A percentile compares a stretch with the other conserved stretches of the same genome.
These are phyloP conservation scores for Tuber indicum DNA, from an alignment of 495 filamentous ascomycete species.

Conservation along the genomic window DNA sequence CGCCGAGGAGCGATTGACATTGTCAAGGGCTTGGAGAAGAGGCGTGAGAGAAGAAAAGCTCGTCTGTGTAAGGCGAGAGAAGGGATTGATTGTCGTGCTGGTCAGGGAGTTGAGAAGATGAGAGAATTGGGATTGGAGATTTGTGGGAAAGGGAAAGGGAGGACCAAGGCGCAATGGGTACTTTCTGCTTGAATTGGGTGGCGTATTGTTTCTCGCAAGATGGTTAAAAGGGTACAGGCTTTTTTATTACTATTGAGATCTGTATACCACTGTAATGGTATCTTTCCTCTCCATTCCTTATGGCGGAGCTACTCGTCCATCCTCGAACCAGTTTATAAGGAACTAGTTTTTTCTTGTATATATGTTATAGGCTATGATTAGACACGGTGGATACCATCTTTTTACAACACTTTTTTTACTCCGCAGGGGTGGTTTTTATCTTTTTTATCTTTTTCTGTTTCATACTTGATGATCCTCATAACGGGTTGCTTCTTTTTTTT, in stretches of 20 bases:
- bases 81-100: conserved; percentile 60
- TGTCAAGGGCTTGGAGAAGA: conserved; percentile 90
- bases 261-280: conserved; percentile 4
- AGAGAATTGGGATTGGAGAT: conserved; percentile 82
- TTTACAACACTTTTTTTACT: conserved; percentile 12
- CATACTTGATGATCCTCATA: conserved; percentile 40
- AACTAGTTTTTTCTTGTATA: conserved; percentile 45
- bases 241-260: conserved; percentile 23
- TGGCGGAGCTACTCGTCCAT: conserved; percentile 29
- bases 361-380: conserved; percentile 41
- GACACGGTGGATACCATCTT: conserved; percentile 27
- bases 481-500: conserved; percentile 38
- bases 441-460: conserved; percentile 14
- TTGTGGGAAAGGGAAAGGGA: conserved; percentile 65
- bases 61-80: conserved; percentile 49
- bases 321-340: conserved; percentile 18
- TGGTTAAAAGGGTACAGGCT: conserved; percentile 16
- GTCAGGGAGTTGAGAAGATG: conserved; percentile 90
- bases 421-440: conserved; percentile 5
- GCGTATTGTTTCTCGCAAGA: conserved; percentile 15
- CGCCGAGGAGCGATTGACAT: conserved; percentile 86
- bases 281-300: conserved; percentile 21
- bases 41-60: conserved; percentile 71
- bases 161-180: conserved; percentile 64
- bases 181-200: conserved; percentile 55